Evolutionary conservation across 148 eudicot genomes (phyloP), one percentile per base, ranked within the genome.

Genomic region (Arctostaphylos glauca): DNA sequence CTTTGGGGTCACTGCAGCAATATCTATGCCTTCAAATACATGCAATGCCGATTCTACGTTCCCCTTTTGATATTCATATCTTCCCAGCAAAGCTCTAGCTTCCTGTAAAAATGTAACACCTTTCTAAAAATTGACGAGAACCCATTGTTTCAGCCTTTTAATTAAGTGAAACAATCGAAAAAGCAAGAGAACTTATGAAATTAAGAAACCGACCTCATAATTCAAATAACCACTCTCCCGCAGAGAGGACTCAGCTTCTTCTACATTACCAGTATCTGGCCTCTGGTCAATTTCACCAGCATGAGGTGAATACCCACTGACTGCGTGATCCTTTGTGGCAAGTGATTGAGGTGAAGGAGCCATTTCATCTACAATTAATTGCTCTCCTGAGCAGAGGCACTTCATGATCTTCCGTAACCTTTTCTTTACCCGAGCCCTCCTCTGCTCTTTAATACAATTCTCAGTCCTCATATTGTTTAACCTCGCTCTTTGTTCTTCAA

Each of bases 81-180:
- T 89, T 84, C 99, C 99, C 85, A 96, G 79, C 83, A 96, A 80
- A 16, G 99, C 99, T 83, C 99, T 96, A 64, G 98, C 99, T 90
- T 93, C 99, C 99, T 96, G 90, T 43, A 82, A 81, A 83, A 76
- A 60, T 9, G 23, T 62, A 43, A 66, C 38, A 79, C 58, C 60
- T 53, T 12, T 79, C 10, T 25, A 23, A 14, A 53, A 52, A 15
- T 1, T 52, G 44, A 31, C 4, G 5, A 31, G 14, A 64, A 13
- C 31, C 53, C 47, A 54, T 84, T 50, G 9, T 38, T 49, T 50
- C 48, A n/a, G 43, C 14, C 62, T 73, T 81, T 23, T 21, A 77
- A 79, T 31, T 16, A 31, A 79, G 70, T 21, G 77, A 64, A 44
- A 53, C n/a, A 44, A 13, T 3, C 23, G 1, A 50, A 21, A 9